phyloP scores from a whole-genome alignment of 768 basidiomycete genomes.

The Boletus reticulatus region DNA sequence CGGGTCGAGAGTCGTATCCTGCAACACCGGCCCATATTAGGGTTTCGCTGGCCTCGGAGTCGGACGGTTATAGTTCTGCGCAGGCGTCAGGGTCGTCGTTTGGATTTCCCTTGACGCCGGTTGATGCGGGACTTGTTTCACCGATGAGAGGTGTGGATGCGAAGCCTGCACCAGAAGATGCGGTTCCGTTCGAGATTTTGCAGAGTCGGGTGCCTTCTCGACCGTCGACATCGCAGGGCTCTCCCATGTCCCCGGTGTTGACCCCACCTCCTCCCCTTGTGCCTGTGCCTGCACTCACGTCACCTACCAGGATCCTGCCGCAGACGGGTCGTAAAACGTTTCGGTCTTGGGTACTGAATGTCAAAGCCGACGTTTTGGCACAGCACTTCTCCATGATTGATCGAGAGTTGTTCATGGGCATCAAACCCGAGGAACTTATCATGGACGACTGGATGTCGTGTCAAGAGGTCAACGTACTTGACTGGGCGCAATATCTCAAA shows the following conservation, averaged over 20 bases:
- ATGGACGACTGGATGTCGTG: slow-evolving; percentile 65
- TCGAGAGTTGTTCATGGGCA: slow-evolving; percentile 76
- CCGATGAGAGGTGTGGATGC: slow-evolving; percentile 37
- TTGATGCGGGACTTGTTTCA: slow-evolving; percentile 20
- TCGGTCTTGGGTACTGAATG: slow-evolving; percentile 69
- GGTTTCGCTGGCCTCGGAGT: slow-evolving; percentile 20
- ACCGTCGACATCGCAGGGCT: slow-evolving; percentile 34
- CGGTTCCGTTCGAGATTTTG: slow-evolving; percentile 63
- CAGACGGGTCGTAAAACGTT: slow-evolving; percentile 46
- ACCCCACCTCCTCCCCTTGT: neutral
- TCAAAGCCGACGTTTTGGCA: slow-evolving; percentile 61
- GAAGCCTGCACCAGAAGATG: slow-evolving; percentile 58
- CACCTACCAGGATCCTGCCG: slow-evolving; percentile 36
- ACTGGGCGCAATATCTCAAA: slow-evolving; percentile 82
- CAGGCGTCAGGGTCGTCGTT: slow-evolving; percentile 13
- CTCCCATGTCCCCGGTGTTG: slow-evolving; percentile 13
- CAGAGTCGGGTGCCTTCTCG: slow-evolving; percentile 51
- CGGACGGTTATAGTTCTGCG: slow-evolving; percentile 23
- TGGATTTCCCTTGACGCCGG: slow-evolving; percentile 15
- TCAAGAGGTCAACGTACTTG: slow-evolving; percentile 64
- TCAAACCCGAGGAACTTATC: slow-evolving; percentile 89
- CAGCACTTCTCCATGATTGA: slow-evolving; percentile 88
- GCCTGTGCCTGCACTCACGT: slow-evolving; percentile 15
- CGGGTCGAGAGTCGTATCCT: slow-evolving; percentile 9
- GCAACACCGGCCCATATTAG: slow-evolving; percentile 19